Conservation (phyloP, 2,329 filamentous ascomycete species). For the Magnaporthiopsis poae region DNA sequence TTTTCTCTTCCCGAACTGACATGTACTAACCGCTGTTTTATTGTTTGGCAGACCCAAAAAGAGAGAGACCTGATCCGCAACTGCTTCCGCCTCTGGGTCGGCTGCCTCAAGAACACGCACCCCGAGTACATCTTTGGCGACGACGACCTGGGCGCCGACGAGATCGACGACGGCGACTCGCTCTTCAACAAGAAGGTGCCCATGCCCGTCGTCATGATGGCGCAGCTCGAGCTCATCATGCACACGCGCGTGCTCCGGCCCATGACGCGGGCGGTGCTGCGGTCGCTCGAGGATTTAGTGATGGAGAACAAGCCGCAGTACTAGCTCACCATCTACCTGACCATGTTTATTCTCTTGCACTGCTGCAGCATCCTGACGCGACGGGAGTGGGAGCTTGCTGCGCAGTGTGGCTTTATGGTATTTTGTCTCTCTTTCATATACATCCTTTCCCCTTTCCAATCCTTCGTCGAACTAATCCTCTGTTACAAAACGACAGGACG, state of each 20-base stretch:
- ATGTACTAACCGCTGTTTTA: too few relatives aligned
- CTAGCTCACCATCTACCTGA: slow-evolving; percentile 18
- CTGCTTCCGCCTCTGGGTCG: slow-evolving; percentile 16
- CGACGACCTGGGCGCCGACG: slow-evolving; percentile 14
- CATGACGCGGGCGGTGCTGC: slow-evolving; percentile 15
- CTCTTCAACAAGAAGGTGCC: slow-evolving; percentile 13
- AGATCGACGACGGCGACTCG: slow-evolving; percentile 10
- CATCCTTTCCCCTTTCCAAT: too few relatives aligned
- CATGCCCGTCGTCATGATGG: slow-evolving; percentile 17
- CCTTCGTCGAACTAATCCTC: too few relatives aligned
- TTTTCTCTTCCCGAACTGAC: too few relatives aligned
- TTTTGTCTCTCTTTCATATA: not conserved
- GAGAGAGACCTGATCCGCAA: slow-evolving; percentile 14
- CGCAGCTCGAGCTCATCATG: slow-evolving; percentile 19
- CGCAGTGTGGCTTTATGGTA: not conserved
- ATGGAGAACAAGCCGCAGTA: slow-evolving; percentile 15
- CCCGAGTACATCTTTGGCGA: slow-evolving; percentile 15
- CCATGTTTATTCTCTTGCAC: slow-evolving; percentile 18
- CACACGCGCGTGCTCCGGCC: slow-evolving; percentile 15
- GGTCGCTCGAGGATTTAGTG: slow-evolving; percentile 15
- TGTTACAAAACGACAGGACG: not conserved
- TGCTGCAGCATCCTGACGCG: slow-evolving; percentile 17
- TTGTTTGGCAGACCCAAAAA: slow-evolving; percentile 6
- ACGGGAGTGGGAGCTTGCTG: slow-evolving; percentile 15
- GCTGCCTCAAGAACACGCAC: slow-evolving; percentile 15